Evolutionary conservation across 148 eudicot genomes (phyloP).

Genomic region (Polygonum aviculare): DNA sequence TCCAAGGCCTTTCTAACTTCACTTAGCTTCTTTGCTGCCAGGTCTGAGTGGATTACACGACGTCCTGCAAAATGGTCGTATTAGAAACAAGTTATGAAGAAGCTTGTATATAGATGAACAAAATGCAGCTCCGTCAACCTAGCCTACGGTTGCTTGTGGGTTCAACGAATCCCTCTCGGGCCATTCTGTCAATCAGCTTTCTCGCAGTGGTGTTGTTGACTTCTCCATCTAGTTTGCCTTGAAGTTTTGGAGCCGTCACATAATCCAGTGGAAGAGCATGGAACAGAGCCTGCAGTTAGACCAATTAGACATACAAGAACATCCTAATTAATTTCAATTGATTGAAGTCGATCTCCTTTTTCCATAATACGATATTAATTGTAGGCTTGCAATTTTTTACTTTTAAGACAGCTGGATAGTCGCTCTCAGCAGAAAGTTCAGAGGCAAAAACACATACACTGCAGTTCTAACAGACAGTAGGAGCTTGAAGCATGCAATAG

Average conservation of each 20-base stretch:
- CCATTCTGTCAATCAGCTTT: slow-evolving; percentile 81
- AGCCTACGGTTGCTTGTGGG: slow-evolving; percentile 63
- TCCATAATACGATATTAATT: neutral
- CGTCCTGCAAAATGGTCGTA: slow-evolving; percentile 39
- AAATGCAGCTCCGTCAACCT: slow-evolving; percentile 31
- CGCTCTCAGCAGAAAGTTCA: neutral
- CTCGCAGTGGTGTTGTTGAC: slow-evolving; percentile 51
- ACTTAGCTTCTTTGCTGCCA: slow-evolving; percentile 59
- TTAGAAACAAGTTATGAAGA: neutral
- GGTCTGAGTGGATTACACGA: slow-evolving; percentile 82
- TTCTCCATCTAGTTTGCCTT: slow-evolving; percentile 68
- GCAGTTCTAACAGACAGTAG: neutral
- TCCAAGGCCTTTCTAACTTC: slow-evolving; percentile 66
- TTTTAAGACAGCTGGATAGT: neutral
- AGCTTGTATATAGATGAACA: neutral
- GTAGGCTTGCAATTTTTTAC: neutral
- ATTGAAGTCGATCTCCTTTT: neutral
- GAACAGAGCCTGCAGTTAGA: slow-evolving; percentile 61
- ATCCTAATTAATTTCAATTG: neutral
- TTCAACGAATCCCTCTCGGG: slow-evolving; percentile 73
- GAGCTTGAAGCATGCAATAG: neutral
- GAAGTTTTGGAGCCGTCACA: slow-evolving; percentile 64
- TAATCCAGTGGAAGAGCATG: slow-evolving; percentile 85
- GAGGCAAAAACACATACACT: neutral
- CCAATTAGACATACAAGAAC: neutral